Evolutionary conservation across 306 rosid genomes (phyloP).

Genomic region (Castanopsis chinensis): DNA sequence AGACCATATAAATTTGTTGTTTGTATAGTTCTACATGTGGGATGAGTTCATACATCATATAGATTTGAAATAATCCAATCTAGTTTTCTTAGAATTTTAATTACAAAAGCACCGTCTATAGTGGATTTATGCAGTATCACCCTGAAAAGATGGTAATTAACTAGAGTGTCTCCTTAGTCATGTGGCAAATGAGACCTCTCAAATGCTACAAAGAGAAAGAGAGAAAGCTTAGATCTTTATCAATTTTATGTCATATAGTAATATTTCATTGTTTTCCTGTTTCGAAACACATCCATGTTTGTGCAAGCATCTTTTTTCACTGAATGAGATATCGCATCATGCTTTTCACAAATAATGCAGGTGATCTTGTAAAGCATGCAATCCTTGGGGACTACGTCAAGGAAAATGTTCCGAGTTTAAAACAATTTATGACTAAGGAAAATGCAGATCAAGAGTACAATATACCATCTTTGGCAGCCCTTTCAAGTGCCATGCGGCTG

Average conservation of each 20-base stretch:
- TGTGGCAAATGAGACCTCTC: too few species aligned
- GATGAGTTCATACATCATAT: neutral
- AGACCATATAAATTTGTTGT: neutral
- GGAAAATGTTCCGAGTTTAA: slow-evolving; percentile 70
- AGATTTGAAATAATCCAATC: neutral
- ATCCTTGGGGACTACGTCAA: slow-evolving; percentile 64
- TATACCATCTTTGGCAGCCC: slow-evolving; percentile 80
- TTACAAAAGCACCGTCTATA: too few species aligned
- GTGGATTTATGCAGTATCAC: too few species aligned
- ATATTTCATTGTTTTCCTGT: too few species aligned
- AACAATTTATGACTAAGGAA: slow-evolving; percentile 48
- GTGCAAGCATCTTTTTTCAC: neutral
- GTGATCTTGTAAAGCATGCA: slow-evolving; percentile 54
- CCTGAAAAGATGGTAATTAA: too few species aligned
- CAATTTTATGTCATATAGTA: too few species aligned
- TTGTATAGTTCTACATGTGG: neutral
- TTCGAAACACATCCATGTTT: neutral
- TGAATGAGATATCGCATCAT: slow-evolving; percentile 2
- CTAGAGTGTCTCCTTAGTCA: too few species aligned
- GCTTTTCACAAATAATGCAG: slow-evolving; percentile 38
- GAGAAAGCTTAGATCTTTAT: too few species aligned
- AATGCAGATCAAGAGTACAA: slow-evolving; percentile 42
- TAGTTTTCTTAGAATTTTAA: too few species aligned
- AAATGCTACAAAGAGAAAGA: too few species aligned
- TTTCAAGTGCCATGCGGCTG: slow-evolving; percentile 66